Percentiles rank a stretch among this genome's conserved stretches.
phyloP scores from a whole-genome alignment of 129 eudicot species.

The Lactuca saligna region DNA sequence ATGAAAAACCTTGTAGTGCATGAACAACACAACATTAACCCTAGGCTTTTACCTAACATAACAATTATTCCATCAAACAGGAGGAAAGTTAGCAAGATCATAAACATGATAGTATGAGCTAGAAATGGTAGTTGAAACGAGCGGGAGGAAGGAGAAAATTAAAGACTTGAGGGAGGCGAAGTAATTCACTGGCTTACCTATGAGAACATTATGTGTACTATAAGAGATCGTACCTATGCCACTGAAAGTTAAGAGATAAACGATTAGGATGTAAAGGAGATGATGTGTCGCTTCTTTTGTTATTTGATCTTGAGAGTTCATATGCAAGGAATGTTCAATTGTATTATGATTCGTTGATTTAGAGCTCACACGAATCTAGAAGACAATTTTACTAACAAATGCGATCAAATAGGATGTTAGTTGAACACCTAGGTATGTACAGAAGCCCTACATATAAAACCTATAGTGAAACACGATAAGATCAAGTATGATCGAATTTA shows the following conservation, averaged over 20 bases:
- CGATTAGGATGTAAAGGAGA: conserved; percentile 27
- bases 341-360: too few species aligned
- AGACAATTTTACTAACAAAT: too few species aligned
- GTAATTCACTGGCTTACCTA: conserved; percentile 48
- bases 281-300: neutral
- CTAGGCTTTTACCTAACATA: conserved; percentile 8
- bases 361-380: too few species aligned
- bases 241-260: conserved; percentile 29
- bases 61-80: neutral
- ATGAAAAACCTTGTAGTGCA: conserved; percentile 68
- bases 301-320: too few species aligned
- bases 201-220: conserved; percentile 47
- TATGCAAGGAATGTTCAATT: too few species aligned
- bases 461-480: too few species aligned
- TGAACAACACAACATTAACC: conserved; percentile 53
- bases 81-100: conserved; percentile 7
- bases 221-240: conserved; percentile 52
- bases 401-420: too few species aligned
- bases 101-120: neutral
- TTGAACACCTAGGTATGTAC: too few species aligned
- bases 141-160: conserved; percentile 37
- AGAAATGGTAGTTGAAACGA: conserved; percentile 35
- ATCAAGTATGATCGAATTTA: too few species aligned
- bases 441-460: too few species aligned
- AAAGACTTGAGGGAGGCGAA: conserved; percentile 43